phyloP scores from a whole-genome alignment of 2,329 filamentous ascomycete genomes.

The Fusarium sp. region DNA sequence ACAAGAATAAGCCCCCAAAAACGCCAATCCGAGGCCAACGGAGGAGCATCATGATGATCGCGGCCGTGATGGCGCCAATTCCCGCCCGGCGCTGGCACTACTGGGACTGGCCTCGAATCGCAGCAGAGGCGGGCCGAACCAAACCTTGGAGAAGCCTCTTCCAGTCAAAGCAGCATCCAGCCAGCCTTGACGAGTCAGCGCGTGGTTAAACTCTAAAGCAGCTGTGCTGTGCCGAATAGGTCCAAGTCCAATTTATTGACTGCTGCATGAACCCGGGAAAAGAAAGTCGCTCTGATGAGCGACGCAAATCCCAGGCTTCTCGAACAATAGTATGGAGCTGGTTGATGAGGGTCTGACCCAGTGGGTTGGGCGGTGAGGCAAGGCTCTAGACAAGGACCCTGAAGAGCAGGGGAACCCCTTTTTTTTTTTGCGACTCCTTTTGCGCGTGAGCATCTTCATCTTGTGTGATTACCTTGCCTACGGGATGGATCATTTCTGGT shows the following conservation, averaged over 20 bases:
- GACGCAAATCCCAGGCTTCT: conserved; percentile 1
- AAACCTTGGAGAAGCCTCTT: conserved; percentile 9
- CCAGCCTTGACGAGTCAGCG: conserved; percentile 30
- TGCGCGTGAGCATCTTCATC: conserved; percentile 37
- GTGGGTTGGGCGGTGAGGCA: conserved; percentile 36
- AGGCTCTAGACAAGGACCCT: conserved; percentile 19
- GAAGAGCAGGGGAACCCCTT: conserved; percentile 29
- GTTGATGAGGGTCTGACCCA: conserved; percentile 12
- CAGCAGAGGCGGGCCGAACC: conserved; percentile 17
- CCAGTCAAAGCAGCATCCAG: conserved; percentile 6
- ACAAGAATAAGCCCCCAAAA: conserved; percentile 1
- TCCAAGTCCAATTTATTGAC: not conserved
- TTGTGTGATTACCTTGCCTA: conserved; percentile 17
- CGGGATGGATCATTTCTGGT: conserved; percentile 20
- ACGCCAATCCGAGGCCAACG: conserved; percentile 11
- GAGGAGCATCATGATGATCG: conserved; percentile 24
- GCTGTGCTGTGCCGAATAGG: not conserved
- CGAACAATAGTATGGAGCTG: conserved; percentile 18
- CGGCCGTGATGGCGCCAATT: conserved; percentile 36
- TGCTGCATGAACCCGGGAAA: conserved; percentile 7
- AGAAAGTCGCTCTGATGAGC: not conserved
- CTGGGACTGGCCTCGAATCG: conserved; percentile 11
- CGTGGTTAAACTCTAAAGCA: conserved; percentile 20
- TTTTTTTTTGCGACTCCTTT: conserved; percentile 23
- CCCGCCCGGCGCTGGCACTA: conserved; percentile 13